These are phyloP conservation scores for Amoebophrya sp. DNA, from an alignment of 169 alveolate genomes.

Conservation along the genomic window DNA sequence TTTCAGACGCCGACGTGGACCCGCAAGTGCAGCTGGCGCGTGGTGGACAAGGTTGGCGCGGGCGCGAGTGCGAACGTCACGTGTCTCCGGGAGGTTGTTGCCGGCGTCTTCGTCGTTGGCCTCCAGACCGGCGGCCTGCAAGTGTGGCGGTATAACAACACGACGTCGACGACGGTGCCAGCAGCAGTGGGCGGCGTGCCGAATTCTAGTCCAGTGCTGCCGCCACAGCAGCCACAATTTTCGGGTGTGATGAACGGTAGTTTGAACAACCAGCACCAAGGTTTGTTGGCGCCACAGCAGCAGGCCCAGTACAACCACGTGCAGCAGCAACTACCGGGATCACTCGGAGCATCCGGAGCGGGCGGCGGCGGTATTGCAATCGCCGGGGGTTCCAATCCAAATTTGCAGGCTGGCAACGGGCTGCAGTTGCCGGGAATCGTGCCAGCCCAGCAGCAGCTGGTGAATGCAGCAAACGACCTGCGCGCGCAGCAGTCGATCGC, in stretches of 20 bases:
- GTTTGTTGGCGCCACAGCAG: not conserved
- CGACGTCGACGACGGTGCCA: too few relatives aligned
- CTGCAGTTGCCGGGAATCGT: too few relatives aligned
- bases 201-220: too few relatives aligned
- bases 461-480: not conserved
- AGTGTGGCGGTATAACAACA: not conserved
- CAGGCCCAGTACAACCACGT: not conserved
- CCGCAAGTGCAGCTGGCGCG: not conserved
- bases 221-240: too few relatives aligned
- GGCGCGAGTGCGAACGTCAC: not conserved
- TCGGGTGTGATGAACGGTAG: too few relatives aligned
- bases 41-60: not conserved
- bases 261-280: too few relatives aligned
- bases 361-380: too few relatives aligned
- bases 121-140: not conserved
- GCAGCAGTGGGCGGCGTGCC: too few relatives aligned
- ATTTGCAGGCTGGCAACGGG: too few relatives aligned
- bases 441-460: not conserved
- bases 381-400: too few relatives aligned
- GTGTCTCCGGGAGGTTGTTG: not conserved
- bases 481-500: not conserved
- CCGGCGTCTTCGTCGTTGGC: not conserved
- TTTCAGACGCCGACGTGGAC: not conserved
- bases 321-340: too few relatives aligned
- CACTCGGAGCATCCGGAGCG: too few relatives aligned